Conservation (phyloP, 495 filamentous ascomycete genomes). For the Aspergillus saccharolyticus region DNA sequence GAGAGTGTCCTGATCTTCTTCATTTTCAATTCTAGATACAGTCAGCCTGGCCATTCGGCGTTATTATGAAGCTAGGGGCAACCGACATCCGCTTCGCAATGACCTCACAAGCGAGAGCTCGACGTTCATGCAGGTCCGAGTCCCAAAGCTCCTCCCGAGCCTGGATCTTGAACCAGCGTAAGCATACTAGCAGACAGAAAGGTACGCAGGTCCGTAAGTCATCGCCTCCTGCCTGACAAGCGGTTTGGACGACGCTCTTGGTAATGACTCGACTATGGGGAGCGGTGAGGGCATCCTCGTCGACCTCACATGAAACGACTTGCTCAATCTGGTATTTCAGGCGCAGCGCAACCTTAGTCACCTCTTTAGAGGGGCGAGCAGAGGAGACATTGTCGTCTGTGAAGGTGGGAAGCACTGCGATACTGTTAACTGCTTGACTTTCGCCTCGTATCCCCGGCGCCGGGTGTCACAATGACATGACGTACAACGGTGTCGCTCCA, state of each 20-base stretch:
- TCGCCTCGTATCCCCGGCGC: background rate
- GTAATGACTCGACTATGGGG: conserved; percentile 85
- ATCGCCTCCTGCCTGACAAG: conserved; percentile 71
- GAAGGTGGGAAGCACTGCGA: conserved; percentile 35
- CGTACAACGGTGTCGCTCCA: conserved; percentile 40
- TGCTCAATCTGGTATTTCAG: conserved; percentile 89
- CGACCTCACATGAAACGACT: conserved; percentile 81
- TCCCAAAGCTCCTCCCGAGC: conserved; percentile 83
- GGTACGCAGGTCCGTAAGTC: conserved; percentile 75
- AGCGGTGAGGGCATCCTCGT: conserved; percentile 62
- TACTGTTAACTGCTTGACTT: conserved; percentile 20
- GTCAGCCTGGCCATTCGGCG: conserved; percentile 9
- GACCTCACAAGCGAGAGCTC: conserved; percentile 84
- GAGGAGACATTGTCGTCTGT: conserved; percentile 24
- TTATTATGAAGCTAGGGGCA: background rate
- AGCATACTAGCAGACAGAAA: conserved; percentile 80
- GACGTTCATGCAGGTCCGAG: conserved; percentile 70
- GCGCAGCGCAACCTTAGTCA: conserved; percentile 82
- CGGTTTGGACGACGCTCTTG: conserved; percentile 66
- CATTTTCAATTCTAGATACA: conserved; percentile 63
- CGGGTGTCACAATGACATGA: conserved; percentile 16
- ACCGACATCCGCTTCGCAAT: conserved; percentile 81
- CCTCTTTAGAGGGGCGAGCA: conserved; percentile 61
- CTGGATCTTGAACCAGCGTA: conserved; percentile 87
- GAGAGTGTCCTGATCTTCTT: conserved; percentile 70